Evolutionary conservation across 2,329 filamentous ascomycete species (phyloP).

Genomic region (Plenodomus tracheiphilus): DNA sequence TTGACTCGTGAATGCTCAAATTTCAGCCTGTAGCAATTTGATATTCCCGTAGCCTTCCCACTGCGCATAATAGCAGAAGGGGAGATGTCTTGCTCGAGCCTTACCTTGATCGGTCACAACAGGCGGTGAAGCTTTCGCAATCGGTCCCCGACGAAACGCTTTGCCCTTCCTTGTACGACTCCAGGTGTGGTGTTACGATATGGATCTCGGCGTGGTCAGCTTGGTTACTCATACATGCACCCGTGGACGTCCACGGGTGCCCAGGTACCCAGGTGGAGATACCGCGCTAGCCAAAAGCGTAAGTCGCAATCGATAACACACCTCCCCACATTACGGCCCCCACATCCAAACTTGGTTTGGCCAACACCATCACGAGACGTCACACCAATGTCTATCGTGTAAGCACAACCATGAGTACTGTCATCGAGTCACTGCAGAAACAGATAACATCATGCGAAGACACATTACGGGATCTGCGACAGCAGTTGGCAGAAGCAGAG

Average conservation of each 20-base stretch:
- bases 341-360: background rate
- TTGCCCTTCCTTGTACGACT: background rate
- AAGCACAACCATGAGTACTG: constrained; percentile 11
- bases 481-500: constrained; percentile 50
- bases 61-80: background rate
- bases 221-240: background rate
- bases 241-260: background rate
- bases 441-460: constrained; percentile 50
- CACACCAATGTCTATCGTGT: background rate
- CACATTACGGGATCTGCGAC: constrained; percentile 45
- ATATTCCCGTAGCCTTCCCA: background rate
- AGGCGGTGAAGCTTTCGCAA: background rate
- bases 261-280: no score
- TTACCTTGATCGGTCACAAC: background rate
- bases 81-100: background rate
- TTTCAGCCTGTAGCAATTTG: background rate
- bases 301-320: background rate
- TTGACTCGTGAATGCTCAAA: background rate
- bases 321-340: background rate
- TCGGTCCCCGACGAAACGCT: background rate
- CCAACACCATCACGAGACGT: constrained; percentile 1
- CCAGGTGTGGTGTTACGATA: background rate
- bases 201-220: background rate
- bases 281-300: background rate
- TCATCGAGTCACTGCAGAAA: constrained; percentile 45